Evolutionary conservation across 1,139 yeast genomes (phyloP), one percentile per base, ranked within the genome.

Genomic region (Diutina catenulata): DNA sequence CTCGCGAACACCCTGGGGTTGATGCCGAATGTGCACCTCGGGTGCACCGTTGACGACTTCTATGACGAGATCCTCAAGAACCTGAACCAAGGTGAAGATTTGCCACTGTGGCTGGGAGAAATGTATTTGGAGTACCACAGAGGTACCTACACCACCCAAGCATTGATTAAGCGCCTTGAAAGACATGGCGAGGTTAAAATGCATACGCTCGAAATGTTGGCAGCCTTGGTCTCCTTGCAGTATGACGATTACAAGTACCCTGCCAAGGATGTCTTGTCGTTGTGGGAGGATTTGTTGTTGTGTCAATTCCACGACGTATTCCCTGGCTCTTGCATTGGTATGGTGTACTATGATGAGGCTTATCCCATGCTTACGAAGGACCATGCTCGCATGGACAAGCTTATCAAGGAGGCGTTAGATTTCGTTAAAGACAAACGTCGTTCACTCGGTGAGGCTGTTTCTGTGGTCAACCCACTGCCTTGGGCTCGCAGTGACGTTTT

Each of bases 261-360:
- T 2, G 64, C 69, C 20, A 60, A 69, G 38, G 71, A 77, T 42
- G 69, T 91, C 39, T 77, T 77, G 45, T 69, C 60, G 1, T 58
- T 87, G 41, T 91, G 97, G 97, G 93, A 86, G 56, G 79, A 83
- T 54, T 74, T 88, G 28, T 76, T 88, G 46, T 64, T 91, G 44
- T 87, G 95, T 55, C 97, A 91, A 55, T 91, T 91, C 63, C 98
- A 91, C 56, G 97, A 91, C 61, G 96, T 91, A 13, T 68, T 91
- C 41, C 97, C 98, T 5, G 98, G 98, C 2, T 80, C 95, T 20
- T 84, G 95, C 59, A 91, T 91, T 50, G 95, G 87, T 43, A 78
- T 84, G 80, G 95, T 91, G 18, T 91, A 91, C 56, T 74, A 74
- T 43, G 87, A 86, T 44, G 97, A 91, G 52, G 96, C 88, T n/a